Conservation (phyloP, 2,329 filamentous ascomycete genomes). For the Verticillium tricorpus region DNA sequence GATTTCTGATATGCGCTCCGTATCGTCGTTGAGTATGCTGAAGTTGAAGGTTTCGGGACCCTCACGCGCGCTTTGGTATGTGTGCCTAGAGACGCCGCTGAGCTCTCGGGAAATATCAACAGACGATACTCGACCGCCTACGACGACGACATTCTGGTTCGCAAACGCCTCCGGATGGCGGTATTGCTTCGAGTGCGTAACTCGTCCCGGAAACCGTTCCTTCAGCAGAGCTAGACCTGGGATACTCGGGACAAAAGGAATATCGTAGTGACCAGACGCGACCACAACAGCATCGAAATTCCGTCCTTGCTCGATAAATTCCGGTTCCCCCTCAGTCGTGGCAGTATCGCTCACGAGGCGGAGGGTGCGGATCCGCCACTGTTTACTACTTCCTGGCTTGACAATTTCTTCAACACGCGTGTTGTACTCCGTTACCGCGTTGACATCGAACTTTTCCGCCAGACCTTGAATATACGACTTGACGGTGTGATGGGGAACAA, state of each 20-base stretch:
- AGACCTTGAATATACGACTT: constrained; percentile 59
- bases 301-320: constrained; percentile 24
- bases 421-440: constrained; percentile 46
- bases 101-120: constrained; percentile 38
- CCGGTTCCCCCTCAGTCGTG: constrained; percentile 9
- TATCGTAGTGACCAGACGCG: constrained; percentile 63
- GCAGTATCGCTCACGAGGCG: constrained; percentile 27
- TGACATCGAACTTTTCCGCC: constrained; percentile 42
- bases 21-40: constrained; percentile 47
- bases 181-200: constrained; percentile 71
- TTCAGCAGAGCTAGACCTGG: constrained; percentile 57
- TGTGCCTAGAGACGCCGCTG: constrained; percentile 26
- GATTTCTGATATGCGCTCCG: constrained; percentile 47
- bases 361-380: constrained; percentile 49
- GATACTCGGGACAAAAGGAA: constrained; percentile 57
- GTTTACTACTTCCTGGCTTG: constrained; percentile 34
- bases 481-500: constrained; percentile 52
- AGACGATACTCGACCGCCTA: constrained; percentile 46
- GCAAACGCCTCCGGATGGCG: constrained; percentile 54
- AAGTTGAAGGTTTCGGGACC: constrained; percentile 56
- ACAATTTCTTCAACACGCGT: constrained; percentile 51
- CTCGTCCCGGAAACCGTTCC: constrained; percentile 39
- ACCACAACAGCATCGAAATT: constrained; percentile 62
- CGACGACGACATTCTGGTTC: constrained; percentile 45
- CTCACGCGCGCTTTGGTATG: constrained; percentile 50